Percentiles rank a stretch among this genome's conserved stretches.
Conservation (phyloP, 2,329 filamentous ascomycete species). For the Fusarium duplospermum region DNA sequence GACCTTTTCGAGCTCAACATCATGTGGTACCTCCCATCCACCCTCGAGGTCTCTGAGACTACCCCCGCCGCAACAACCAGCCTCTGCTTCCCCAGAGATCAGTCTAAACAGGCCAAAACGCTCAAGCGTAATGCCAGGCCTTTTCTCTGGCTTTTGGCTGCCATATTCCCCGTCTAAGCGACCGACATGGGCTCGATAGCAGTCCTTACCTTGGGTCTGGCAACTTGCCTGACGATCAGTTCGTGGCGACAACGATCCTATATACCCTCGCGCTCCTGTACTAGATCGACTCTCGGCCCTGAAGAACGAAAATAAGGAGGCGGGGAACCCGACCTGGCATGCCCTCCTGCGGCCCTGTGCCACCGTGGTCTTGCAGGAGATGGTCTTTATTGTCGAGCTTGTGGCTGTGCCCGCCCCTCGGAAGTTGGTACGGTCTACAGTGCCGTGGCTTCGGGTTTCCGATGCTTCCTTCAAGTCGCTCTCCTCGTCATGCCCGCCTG, state of each 20-base stretch:
- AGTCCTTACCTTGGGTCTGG: neutral
- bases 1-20: neutral
- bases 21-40: neutral
- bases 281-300: neutral
- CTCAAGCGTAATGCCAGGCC: neutral
- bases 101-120: neutral
- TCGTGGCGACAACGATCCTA: neutral
- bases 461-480: neutral
- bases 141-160: neutral
- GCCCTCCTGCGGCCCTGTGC: neutral
- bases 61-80: neutral
- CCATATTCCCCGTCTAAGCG: neutral
- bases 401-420: neutral
- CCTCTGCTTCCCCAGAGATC: neutral
- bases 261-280: neutral
- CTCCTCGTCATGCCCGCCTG: neutral
- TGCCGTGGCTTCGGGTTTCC: neutral
- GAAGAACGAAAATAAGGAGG: neutral
- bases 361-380: neutral
- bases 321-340: neutral
- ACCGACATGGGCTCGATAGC: neutral
- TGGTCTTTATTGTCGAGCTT: neutral
- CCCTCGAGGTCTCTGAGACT: neutral
- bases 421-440: neutral
- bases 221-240: neutral